Conservation (phyloP, 2,329 filamentous ascomycete genomes). For the Monosporascus sp. region DNA sequence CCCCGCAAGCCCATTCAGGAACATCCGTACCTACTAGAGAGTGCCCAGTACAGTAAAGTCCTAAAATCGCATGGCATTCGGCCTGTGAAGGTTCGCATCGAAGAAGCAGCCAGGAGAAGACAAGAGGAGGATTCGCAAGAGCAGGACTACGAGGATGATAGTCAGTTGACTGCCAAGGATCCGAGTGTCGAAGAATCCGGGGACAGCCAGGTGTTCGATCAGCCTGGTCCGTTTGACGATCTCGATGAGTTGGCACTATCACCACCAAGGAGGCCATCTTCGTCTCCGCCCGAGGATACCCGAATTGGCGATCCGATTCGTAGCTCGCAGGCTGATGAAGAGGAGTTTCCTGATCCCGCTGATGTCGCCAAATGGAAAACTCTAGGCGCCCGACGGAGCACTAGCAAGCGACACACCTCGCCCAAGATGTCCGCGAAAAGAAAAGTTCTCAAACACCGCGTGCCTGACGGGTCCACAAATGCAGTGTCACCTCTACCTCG, state of each 20-base stretch:
- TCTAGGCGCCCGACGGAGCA: slow-evolving; percentile 4
- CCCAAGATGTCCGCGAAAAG: slow-evolving; percentile 21
- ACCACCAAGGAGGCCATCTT: slow-evolving; percentile 10
- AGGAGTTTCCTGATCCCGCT: slow-evolving; percentile 26
- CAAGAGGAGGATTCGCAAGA: slow-evolving; percentile 43
- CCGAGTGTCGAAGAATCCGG: slow-evolving; percentile 25
- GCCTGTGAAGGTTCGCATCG: slow-evolving; percentile 40
- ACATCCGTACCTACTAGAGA: slow-evolving; percentile 54
- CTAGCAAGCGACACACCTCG: slow-evolving; percentile 21
- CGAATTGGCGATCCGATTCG: slow-evolving; percentile 5
- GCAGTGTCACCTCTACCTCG: slow-evolving; percentile 8
- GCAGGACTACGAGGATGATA: slow-evolving; percentile 48
- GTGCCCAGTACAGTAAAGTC: slow-evolving; percentile 46
- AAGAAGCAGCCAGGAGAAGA: slow-evolving; percentile 24
- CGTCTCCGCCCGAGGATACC: slow-evolving; percentile 4
- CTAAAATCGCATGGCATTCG: slow-evolving; percentile 52
- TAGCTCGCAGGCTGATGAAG: slow-evolving; percentile 26
- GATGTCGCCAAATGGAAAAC: slow-evolving; percentile 25
- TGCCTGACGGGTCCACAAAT: slow-evolving; percentile 3
- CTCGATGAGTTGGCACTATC: slow-evolving; percentile 14
- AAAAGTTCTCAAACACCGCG: slow-evolving; percentile 17
- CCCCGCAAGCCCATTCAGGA: slow-evolving; percentile 58
- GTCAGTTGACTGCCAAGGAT: slow-evolving; percentile 34
- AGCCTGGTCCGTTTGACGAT: slow-evolving; percentile 10
- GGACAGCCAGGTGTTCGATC: slow-evolving; percentile 29